Evolutionary conservation across 352 stramenopile species (phyloP).

Genomic region (Globisporangium irregulare): DNA sequence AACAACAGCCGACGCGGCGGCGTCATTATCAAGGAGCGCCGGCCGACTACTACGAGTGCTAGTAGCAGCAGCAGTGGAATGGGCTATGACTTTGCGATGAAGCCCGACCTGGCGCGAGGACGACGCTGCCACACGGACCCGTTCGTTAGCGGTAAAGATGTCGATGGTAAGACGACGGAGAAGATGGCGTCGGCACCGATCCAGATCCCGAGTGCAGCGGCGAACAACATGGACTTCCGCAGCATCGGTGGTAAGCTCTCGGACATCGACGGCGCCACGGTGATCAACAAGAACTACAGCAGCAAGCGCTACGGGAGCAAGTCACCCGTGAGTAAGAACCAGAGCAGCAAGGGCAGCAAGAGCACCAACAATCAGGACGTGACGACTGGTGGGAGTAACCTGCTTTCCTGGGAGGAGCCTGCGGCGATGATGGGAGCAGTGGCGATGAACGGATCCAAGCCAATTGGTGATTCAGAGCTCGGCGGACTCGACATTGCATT

Average conservation of each 20-base stretch:
- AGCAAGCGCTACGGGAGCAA: conserved; percentile 1
- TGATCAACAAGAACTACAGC: neutral
- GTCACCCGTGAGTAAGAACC: neutral
- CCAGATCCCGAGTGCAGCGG: conserved; percentile 41
- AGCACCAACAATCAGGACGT: conserved; percentile 13
- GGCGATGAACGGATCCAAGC: neutral
- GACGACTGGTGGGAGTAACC: conserved; percentile 17
- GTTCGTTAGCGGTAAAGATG: conserved; percentile 24
- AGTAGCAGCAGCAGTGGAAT: neutral
- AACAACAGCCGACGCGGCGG: neutral
- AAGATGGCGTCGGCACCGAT: conserved; percentile 53
- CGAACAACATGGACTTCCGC: neutral
- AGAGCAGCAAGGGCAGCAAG: neutral
- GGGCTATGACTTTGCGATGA: conserved; percentile 25
- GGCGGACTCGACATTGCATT: conserved; percentile 14
- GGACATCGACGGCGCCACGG: conserved; percentile 7
- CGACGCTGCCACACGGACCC: conserved; percentile 35
- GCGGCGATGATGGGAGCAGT: conserved; percentile 36
- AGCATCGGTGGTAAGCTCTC: conserved; percentile 18
- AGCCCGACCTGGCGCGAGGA: conserved; percentile 21
- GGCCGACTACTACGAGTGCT: neutral
- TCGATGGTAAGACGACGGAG: neutral
- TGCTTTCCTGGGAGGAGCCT: conserved; percentile 69
- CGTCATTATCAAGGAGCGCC: neutral
- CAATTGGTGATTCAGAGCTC: neutral